phyloP scores from a whole-genome alignment of 768 basidiomycete species.

The Asterophora lycoperdoides region DNA sequence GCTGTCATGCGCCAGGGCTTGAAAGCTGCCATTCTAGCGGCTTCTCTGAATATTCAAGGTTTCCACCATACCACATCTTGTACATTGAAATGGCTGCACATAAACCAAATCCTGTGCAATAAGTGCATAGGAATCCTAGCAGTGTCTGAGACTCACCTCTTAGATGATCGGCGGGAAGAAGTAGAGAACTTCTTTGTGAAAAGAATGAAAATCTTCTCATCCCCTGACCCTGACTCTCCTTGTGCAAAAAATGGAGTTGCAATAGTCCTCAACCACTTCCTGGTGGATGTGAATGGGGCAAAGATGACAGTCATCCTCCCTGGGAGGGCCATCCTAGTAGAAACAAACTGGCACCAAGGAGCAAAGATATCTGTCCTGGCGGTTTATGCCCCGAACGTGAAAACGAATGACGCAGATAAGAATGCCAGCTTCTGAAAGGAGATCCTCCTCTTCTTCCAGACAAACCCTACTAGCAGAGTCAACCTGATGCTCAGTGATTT shows the following conservation, averaged over 20 bases:
- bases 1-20: neutral
- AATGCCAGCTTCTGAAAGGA: conserved; percentile 1
- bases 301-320: neutral
- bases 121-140: conserved; percentile 1
- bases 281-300: neutral
- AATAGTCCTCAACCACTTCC: neutral
- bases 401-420: neutral
- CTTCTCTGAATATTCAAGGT: conserved; percentile 3
- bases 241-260: neutral
- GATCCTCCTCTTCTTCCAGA: neutral
- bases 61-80: neutral
- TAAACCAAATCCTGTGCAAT: conserved; percentile 2
- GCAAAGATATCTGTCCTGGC: neutral
- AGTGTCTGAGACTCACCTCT: neutral
- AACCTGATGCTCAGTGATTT: conserved; percentile 38
- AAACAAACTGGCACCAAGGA: neutral
- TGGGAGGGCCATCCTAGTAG: neutral
- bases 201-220: neutral
- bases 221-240: neutral
- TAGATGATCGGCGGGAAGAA: neutral
- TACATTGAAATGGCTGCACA: neutral
- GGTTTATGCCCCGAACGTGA: neutral
- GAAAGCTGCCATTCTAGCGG: conserved; percentile 3
- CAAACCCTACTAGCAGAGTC: conserved; percentile 12
- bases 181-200: neutral